Evolutionary conservation across 2,329 filamentous ascomycete genomes (phyloP).

Genomic region (Colletotrichum kahawae): DNA sequence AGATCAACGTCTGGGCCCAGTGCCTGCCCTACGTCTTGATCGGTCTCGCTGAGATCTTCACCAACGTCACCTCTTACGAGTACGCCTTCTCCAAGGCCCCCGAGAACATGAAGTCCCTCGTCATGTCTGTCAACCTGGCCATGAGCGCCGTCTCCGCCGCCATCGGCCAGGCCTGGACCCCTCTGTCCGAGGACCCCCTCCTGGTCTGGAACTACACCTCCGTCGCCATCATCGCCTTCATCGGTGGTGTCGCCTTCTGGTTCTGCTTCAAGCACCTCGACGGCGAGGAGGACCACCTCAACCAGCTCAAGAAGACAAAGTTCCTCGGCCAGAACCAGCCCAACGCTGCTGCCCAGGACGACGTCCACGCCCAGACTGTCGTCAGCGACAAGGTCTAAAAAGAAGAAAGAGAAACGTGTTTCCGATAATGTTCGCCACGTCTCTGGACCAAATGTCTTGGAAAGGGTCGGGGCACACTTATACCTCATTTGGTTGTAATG

Average conservation of each 20-base stretch:
- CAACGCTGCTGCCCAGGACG: conserved; percentile 24
- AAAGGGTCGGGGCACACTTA: not conserved
- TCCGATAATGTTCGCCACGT: not conserved
- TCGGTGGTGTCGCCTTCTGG: conserved; percentile 72
- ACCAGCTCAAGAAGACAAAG: conserved; percentile 59
- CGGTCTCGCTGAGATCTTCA: conserved; percentile 58
- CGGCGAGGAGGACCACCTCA: conserved; percentile 70
- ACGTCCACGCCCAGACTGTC: not conserved
- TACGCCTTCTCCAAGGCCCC: conserved; percentile 82
- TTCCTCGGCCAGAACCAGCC: conserved; percentile 46
- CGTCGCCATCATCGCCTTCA: conserved; percentile 65
- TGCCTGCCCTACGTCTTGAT: conserved; percentile 56
- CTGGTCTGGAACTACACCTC: conserved; percentile 75
- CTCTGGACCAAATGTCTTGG: not conserved
- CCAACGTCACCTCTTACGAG: conserved; percentile 68
- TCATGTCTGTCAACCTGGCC: conserved; percentile 72
- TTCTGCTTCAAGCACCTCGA: conserved; percentile 70
- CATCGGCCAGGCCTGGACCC: conserved; percentile 71
- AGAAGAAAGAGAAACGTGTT: not conserved
- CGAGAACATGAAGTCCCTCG: conserved; percentile 81
- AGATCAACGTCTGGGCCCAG: conserved; percentile 71
- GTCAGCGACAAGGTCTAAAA: conserved; percentile 10
- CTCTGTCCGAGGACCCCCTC: conserved; percentile 66
- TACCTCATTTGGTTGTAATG: conserved; percentile 10
- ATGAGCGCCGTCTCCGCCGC: conserved; percentile 74